Conservation (phyloP, 768 basidiomycete genomes). For the Russula ochroleuca region DNA sequence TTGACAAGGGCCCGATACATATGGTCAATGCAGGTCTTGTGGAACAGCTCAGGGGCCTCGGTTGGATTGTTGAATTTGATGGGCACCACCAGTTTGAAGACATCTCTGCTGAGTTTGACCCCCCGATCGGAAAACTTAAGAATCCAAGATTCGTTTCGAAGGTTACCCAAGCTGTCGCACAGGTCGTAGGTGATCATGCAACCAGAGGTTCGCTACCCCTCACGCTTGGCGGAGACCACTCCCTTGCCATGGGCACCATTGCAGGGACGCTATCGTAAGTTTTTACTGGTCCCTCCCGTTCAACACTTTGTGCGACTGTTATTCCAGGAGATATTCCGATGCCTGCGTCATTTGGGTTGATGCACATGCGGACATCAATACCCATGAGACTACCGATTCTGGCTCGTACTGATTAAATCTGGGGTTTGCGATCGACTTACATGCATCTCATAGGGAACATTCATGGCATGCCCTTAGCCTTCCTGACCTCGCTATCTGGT, state of each 20-base stretch:
- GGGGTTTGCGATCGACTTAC: background rate
- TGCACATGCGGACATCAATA: constrained; percentile 97
- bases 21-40: constrained; percentile 85
- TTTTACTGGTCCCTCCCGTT: background rate
- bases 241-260: constrained; percentile 93
- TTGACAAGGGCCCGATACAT: constrained; percentile 84
- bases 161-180: constrained; percentile 76
- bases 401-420: constrained; percentile 39
- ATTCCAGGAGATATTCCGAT: constrained; percentile 59
- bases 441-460: constrained; percentile 65
- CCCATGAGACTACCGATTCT: constrained; percentile 70
- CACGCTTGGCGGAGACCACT: constrained; percentile 95
- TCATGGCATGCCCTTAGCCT: constrained; percentile 97
- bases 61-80: constrained; percentile 87
- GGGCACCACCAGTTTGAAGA: constrained; percentile 88
- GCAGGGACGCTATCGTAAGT: constrained; percentile 77
- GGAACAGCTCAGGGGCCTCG: constrained; percentile 68
- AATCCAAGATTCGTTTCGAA: constrained; percentile 84
- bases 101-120: constrained; percentile 57
- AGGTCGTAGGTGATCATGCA: constrained; percentile 68
- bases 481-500: constrained; percentile 53
- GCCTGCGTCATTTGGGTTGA: constrained; percentile 95
- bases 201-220: constrained; percentile 78
- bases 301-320: constrained; percentile 15
- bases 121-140: constrained; percentile 84